A percentile compares a stretch with the other conserved stretches of the same genome.
These are phyloP conservation scores for Phytophthora capsici DNA, from an alignment of 352 stramenopile genomes.

Conservation along the genomic window DNA sequence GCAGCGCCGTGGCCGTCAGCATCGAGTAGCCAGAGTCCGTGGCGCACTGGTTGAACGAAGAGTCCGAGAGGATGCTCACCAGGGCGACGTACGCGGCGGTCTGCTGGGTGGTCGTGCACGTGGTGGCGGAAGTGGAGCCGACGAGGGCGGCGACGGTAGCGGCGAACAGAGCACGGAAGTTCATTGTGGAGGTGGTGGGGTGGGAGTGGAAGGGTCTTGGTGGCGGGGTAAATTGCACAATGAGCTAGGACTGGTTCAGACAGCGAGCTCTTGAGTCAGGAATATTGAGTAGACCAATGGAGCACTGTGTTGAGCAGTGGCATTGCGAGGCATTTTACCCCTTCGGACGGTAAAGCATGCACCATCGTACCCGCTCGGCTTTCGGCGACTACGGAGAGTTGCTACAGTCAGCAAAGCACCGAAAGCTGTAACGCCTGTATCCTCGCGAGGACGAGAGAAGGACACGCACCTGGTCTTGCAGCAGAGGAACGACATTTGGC, in stretches of 20 bases:
- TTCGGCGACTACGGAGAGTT: constrained; percentile 19
- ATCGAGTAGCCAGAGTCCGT: constrained; percentile 35
- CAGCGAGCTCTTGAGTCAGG: background rate
- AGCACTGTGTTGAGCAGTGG: background rate
- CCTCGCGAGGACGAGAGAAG: constrained; percentile 13
- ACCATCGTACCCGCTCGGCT: background rate
- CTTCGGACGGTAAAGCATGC: background rate
- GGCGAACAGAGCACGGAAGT: constrained; percentile 30
- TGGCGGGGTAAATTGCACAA: constrained; percentile 20
- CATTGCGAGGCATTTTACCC: background rate
- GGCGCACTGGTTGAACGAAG: constrained; percentile 28
- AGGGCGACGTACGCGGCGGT: constrained; percentile 29
- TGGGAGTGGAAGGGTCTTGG: background rate
- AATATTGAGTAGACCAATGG: background rate
- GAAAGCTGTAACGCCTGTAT: constrained; percentile 21
- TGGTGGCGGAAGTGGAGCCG: constrained; percentile 13
- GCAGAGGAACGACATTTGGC: constrained; percentile 20
- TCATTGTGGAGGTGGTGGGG: constrained; percentile 22
- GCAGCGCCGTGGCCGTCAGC: constrained; percentile 30
- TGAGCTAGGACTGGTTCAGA: background rate
- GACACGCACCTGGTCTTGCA: constrained; percentile 27
- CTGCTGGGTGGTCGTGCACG: constrained; percentile 28
- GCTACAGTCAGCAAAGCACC: background rate
- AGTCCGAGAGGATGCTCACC: constrained; percentile 24
- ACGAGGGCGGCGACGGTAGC: constrained; percentile 27